These are phyloP conservation scores for Hypoxylon sp. DNA, from an alignment of 2,329 filamentous ascomycete species.

Conservation along the genomic window DNA sequence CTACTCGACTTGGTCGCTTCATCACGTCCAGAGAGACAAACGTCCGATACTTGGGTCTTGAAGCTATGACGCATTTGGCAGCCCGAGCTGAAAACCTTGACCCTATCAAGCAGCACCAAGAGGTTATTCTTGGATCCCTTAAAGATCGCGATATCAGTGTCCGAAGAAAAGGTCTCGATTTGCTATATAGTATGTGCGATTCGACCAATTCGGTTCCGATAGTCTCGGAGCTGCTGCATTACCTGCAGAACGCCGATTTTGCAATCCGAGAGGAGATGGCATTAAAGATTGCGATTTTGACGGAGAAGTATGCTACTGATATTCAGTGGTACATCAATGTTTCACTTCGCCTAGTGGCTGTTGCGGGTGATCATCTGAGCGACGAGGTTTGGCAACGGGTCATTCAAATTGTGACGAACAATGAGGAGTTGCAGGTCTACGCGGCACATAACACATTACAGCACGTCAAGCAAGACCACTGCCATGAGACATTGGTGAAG, in stretches of 20 bases:
- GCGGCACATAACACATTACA: conserved; percentile 92
- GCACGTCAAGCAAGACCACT: conserved; percentile 91
- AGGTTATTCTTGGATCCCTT: conserved; percentile 91
- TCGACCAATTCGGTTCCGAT: conserved; percentile 92
- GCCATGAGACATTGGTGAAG: conserved; percentile 96
- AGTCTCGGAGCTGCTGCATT: conserved; percentile 91
- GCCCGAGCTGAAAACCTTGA: conserved; percentile 93
- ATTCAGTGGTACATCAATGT: conserved; percentile 99
- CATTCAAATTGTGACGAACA: conserved; percentile 98
- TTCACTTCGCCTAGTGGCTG: conserved; percentile 89
- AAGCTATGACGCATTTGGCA: conserved; percentile 98
- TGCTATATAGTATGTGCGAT: conserved; percentile 99
- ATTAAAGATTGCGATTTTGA: conserved; percentile 96
- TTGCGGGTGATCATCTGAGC: conserved; percentile 97
- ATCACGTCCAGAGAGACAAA: conserved; percentile 98
- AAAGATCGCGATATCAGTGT: conserved; percentile 98
- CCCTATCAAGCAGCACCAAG: conserved; percentile 97
- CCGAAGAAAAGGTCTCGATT: conserved; percentile 90
- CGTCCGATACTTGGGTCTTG: conserved; percentile 91
- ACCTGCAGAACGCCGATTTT: conserved; percentile 95
- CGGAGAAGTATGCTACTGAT: conserved; percentile 97
- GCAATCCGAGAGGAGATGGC: conserved; percentile 99
- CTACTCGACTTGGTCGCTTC: conserved; percentile 87
- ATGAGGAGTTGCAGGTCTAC: conserved; percentile 96
- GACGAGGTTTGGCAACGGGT: conserved; percentile 99